phyloP scores from a whole-genome alignment of 2,329 filamentous ascomycete genomes.

The Claviceps lovelessii region DNA sequence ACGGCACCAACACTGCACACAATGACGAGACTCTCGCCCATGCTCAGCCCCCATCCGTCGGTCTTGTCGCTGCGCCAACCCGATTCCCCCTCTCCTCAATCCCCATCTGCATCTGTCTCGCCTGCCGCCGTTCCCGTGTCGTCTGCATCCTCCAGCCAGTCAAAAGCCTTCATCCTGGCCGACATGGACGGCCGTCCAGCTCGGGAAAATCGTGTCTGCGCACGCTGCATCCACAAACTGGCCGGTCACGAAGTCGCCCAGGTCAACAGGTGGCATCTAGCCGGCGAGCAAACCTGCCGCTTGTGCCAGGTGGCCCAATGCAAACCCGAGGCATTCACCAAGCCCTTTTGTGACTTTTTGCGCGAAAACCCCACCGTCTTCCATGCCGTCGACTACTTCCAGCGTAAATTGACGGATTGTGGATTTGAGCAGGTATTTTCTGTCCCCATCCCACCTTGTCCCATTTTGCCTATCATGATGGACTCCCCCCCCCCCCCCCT shows the following conservation, averaged over 20 bases:
- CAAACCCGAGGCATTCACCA: slow-evolving; percentile 53
- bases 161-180: slow-evolving; percentile 33
- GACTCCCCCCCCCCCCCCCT: no score
- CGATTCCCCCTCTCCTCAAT: slow-evolving; percentile 16
- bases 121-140: background rate
- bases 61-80: slow-evolving; percentile 30
- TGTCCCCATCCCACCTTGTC: background rate
- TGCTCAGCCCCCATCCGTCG: slow-evolving; percentile 29
- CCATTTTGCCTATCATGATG: no score
- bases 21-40: slow-evolving; percentile 33
- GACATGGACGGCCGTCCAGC: slow-evolving; percentile 24
- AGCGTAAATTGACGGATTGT: slow-evolving; percentile 51
- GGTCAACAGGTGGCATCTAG: slow-evolving; percentile 17
- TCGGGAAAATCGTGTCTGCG: slow-evolving; percentile 23
- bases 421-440: slow-evolving; percentile 56
- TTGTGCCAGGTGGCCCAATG: slow-evolving; percentile 25
- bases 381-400: slow-evolving; percentile 72
- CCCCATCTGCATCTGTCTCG: slow-evolving; percentile 4
- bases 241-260: slow-evolving; percentile 14
- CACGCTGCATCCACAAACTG: slow-evolving; percentile 24
- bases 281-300: slow-evolving; percentile 16
- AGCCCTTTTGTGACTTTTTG: slow-evolving; percentile 79
- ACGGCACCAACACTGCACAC: slow-evolving; percentile 1
- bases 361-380: slow-evolving; percentile 85
- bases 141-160: slow-evolving; percentile 5